Base-by-base conservation (phyloP, 73 alveolate species). In the Effrenium voratum region DNA sequence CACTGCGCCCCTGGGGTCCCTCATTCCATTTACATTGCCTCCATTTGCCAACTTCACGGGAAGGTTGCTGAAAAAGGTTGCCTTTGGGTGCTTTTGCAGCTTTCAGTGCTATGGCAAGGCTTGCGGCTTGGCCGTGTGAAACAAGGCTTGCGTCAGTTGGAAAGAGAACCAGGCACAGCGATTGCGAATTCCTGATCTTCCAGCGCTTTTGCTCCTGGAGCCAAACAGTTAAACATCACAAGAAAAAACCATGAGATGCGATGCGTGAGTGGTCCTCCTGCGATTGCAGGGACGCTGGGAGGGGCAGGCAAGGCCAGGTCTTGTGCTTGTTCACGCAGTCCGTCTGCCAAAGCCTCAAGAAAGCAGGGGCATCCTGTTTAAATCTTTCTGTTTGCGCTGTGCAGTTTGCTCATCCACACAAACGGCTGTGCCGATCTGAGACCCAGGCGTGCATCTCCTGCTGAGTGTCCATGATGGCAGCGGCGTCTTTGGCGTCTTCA, bases 121-220 rank as follows among this genome's bases (percentile, higher is more conserved):
- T 59, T n/a, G n/a, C n/a, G n/a, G n/a, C n/a, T n/a, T n/a, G n/a
- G n/a, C n/a, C n/a, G n/a, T n/a, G n/a, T n/a, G 30, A 59, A 59
- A n/a, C 73, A 59, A 59, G 2, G 66, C 66, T 52, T 52, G n/a
- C 50, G 16, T 87, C 95, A 87, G 85, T 87, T 87, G 28, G 95
- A 87, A 34, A 87, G 41, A 6, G 95, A 87, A 68, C 95, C 95
- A 26, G 95, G 95, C 43, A 87, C 95, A 1, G 95, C 95, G 49
- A 87, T 87, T 50, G 95, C 95, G 32, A 60, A 72, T 34, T 87
- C 95, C 57, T 87, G 84, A 77, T 87, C 95, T 63, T 87, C 95
- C 40, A 87, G 43, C 24, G 95, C 95, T 47, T 87, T 87, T n/a
- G 85, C 79, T 87, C 95, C 95, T 87, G 84, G 26, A 16, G 41